Evolutionary conservation across 495 filamentous ascomycete genomes (phyloP).

Genomic region (Penicillium paradoxum): DNA sequence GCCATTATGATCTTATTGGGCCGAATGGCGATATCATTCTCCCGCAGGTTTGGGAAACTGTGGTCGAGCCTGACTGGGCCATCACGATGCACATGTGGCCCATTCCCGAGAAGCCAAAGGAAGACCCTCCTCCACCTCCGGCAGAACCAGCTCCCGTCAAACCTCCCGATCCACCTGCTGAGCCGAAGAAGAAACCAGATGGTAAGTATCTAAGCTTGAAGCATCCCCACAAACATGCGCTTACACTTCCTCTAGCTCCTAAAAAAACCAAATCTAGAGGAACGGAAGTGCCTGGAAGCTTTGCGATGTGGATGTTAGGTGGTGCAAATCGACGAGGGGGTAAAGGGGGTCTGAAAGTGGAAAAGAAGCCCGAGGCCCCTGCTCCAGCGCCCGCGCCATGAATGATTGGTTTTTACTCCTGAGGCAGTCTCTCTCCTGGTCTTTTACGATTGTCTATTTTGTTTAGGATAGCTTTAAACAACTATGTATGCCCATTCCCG

Average conservation of each 20-base stretch:
- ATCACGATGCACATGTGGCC: constrained; percentile 99
- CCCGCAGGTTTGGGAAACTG: constrained; percentile 79
- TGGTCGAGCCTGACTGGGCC: constrained; percentile 80
- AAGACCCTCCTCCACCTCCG: constrained; percentile 32
- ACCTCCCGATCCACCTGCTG: constrained; percentile 13
- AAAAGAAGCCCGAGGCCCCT: constrained; percentile 34
- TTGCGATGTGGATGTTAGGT: constrained; percentile 39
- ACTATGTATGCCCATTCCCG: no score
- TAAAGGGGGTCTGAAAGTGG: constrained; percentile 32
- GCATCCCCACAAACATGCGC: background rate
- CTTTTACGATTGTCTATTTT: no score
- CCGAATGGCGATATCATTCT: constrained; percentile 86
- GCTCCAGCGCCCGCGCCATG: constrained; percentile 12
- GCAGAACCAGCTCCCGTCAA: constrained; percentile 24
- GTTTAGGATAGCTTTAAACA: no score
- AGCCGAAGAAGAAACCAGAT: constrained; percentile 36
- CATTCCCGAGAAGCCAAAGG: constrained; percentile 58
- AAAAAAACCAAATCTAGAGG: constrained; percentile 25
- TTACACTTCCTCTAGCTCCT: constrained; percentile 14
- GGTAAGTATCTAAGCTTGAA: constrained; percentile 15
- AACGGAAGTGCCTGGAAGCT: constrained; percentile 18
- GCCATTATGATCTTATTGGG: constrained; percentile 79
- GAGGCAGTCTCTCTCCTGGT: no score
- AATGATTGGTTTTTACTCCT: background rate
- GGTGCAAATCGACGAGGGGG: constrained; percentile 18